A percentile compares a stretch with the other conserved stretches of the same genome.
Evolutionary conservation across 805 yeast genomes (phyloP).

Genomic region (Torulaspora microellipsoides): DNA sequence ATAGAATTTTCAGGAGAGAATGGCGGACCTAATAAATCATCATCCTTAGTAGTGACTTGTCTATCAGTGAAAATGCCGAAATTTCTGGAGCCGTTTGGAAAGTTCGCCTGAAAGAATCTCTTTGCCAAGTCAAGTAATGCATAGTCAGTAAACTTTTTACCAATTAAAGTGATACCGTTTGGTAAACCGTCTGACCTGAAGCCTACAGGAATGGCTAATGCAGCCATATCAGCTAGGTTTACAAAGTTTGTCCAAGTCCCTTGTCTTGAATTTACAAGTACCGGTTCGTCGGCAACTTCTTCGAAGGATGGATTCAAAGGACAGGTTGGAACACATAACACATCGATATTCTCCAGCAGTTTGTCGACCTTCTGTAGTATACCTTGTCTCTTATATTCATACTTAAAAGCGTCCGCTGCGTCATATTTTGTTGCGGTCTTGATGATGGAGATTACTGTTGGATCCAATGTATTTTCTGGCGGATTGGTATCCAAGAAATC

Average conservation of each 20-base stretch:
- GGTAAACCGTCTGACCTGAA: slow-evolving; percentile 87
- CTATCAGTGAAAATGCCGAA: slow-evolving; percentile 43
- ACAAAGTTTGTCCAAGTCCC: slow-evolving; percentile 99
- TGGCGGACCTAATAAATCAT: slow-evolving; percentile 21
- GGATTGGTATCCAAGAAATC: slow-evolving; percentile 69
- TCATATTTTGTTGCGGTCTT: slow-evolving; percentile 69
- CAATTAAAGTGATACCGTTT: slow-evolving; percentile 81
- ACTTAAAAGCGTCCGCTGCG: slow-evolving; percentile 81
- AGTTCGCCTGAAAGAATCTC: slow-evolving; percentile 51
- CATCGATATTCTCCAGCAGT: slow-evolving; percentile 60
- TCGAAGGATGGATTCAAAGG: slow-evolving; percentile 85
- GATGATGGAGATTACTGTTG: slow-evolving; percentile 74
- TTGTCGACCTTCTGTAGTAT: slow-evolving; percentile 61
- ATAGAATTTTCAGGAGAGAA: slow-evolving; percentile 40
- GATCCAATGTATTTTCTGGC: slow-evolving; percentile 68
- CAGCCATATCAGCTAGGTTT: slow-evolving; percentile 88
- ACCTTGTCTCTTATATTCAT: slow-evolving; percentile 81
- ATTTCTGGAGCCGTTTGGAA: slow-evolving; percentile 45
- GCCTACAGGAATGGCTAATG: slow-evolving; percentile 87
- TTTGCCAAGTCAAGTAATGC: slow-evolving; percentile 83
- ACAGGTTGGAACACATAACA: slow-evolving; percentile 85
- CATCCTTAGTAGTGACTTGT: slow-evolving; percentile 10
- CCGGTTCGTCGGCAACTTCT: slow-evolving; percentile 71
- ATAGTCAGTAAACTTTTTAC: slow-evolving; percentile 78
- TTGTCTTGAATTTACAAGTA: slow-evolving; percentile 78